These are phyloP conservation scores for Bruguiera sexangula DNA, from an alignment of 345 rosid genomes.

Conservation along the genomic window DNA sequence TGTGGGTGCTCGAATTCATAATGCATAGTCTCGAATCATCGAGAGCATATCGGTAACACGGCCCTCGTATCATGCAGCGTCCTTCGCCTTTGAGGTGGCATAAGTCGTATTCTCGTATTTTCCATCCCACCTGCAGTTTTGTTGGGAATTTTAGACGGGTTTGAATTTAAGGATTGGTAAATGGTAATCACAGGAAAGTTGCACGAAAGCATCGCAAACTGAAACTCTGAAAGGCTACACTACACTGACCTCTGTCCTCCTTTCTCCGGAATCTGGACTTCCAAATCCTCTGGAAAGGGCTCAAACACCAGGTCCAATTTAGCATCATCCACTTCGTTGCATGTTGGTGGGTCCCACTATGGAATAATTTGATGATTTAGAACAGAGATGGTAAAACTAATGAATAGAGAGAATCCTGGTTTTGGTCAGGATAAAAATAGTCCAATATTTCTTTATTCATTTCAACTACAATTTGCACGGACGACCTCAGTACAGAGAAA, in stretches of 20 bases:
- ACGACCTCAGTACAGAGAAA: background rate
- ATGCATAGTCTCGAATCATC: too few species aligned
- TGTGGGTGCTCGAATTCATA: too few species aligned
- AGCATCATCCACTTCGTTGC: conserved; percentile 53
- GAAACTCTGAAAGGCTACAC: background rate
- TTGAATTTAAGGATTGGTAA: background rate
- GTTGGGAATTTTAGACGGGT: background rate
- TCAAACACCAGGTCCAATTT: conserved; percentile 55
- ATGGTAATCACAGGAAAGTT: background rate
- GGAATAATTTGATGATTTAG: background rate
- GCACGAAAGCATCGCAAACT: background rate
- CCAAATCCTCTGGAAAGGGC: conserved; percentile 56
- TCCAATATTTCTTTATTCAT: background rate
- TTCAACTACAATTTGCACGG: background rate
- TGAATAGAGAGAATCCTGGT: background rate
- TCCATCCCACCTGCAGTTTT: conserved; percentile 66
- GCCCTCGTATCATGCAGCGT: too few species aligned
- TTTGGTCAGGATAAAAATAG: background rate
- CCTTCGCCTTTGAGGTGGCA: conserved; percentile 27
- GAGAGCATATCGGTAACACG: too few species aligned
- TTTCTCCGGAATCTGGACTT: conserved; percentile 69
- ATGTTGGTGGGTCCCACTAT: conserved; percentile 75
- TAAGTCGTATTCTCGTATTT: conserved; percentile 59
- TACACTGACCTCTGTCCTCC: conserved; percentile 56
- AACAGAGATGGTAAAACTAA: too few species aligned